These are phyloP conservation scores for Candida taoyuanica DNA, from an alignment of 805 yeast genomes.

Conservation along the genomic window DNA sequence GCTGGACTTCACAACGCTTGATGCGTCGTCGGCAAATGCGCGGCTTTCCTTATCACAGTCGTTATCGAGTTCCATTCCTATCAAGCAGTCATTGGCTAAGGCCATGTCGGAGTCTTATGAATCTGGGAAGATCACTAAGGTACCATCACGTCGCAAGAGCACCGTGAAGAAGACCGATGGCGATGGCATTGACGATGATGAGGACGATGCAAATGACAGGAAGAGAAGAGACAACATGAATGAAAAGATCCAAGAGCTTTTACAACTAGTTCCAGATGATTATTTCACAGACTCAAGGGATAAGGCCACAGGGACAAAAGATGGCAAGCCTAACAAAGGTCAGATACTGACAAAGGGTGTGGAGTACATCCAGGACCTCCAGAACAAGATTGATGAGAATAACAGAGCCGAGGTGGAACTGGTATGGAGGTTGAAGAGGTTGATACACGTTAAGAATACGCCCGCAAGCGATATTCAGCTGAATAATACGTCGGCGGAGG, in stretches of 20 bases:
- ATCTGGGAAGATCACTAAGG: conserved; percentile 20
- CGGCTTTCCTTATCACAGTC: conserved; percentile 10
- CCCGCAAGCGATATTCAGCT: conserved; percentile 39
- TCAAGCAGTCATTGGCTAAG: conserved; percentile 24
- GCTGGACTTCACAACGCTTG: conserved; percentile 20
- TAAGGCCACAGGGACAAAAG: conserved; percentile 65
- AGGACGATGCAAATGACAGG: conserved; percentile 36
- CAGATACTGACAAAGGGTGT: conserved; percentile 73
- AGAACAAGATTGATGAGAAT: conserved; percentile 69
- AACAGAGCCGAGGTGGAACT: conserved; percentile 77
- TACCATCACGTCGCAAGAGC: conserved; percentile 20
- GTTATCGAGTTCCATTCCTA: conserved; percentile 20
- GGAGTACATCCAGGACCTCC: conserved; percentile 63
- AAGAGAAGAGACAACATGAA: conserved; percentile 54
- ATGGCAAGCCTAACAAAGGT: conserved; percentile 83
- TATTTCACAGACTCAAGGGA: conserved; percentile 38
- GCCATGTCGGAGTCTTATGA: conserved; percentile 23
- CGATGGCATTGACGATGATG: conserved; percentile 16
- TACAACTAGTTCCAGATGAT: conserved; percentile 39
- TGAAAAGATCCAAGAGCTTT: conserved; percentile 51
- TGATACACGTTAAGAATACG: conserved; percentile 42
- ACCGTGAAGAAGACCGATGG: conserved; percentile 6
- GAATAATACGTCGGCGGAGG: conserved; percentile 72
- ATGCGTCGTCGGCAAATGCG: conserved; percentile 13
- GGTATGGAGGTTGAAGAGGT: conserved; percentile 50